phyloP scores from a whole-genome alignment of 2,329 filamentous ascomycete species.

The Talaromyces marneffei region DNA sequence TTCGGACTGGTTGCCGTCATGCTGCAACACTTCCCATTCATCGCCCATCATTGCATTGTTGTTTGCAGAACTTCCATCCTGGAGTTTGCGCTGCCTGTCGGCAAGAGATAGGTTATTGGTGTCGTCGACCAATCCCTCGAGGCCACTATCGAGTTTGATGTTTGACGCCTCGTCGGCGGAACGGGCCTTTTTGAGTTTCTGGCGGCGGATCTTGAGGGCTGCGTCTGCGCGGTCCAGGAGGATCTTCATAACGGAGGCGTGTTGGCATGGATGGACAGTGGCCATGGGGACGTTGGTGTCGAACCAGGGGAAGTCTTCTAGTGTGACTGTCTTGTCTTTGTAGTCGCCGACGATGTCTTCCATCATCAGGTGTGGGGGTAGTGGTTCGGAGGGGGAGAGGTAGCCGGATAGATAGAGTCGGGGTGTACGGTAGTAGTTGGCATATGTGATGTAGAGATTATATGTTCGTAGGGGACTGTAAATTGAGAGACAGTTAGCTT shows the following conservation, averaged over 20 bases:
- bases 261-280: conserved; percentile 93
- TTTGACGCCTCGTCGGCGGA: conserved; percentile 34
- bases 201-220: conserved; percentile 78
- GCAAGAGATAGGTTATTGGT: conserved; percentile 60
- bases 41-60: conserved; percentile 34
- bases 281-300: conserved; percentile 91
- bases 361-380: conserved; percentile 84
- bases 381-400: conserved; percentile 64
- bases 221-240: conserved; percentile 92
- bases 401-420: conserved; percentile 94
- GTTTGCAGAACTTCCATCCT: neutral
- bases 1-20: conserved; percentile 40
- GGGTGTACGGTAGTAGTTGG: conserved; percentile 91
- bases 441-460: conserved; percentile 97
- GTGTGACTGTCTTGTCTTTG: conserved; percentile 96
- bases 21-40: conserved; percentile 59
- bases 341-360: conserved; percentile 95
- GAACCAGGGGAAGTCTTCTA: conserved; percentile 96
- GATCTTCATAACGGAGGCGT: conserved; percentile 96
- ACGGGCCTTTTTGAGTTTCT: conserved; percentile 66
- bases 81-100: conserved; percentile 25
- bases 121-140: conserved; percentile 83
- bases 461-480: conserved; percentile 80
- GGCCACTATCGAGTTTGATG: conserved; percentile 53
- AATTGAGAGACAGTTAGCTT: conserved; percentile 12